Evolutionary conservation across 2,329 filamentous ascomycete genomes (phyloP).

Genomic region (Grosmannia clavigera): DNA sequence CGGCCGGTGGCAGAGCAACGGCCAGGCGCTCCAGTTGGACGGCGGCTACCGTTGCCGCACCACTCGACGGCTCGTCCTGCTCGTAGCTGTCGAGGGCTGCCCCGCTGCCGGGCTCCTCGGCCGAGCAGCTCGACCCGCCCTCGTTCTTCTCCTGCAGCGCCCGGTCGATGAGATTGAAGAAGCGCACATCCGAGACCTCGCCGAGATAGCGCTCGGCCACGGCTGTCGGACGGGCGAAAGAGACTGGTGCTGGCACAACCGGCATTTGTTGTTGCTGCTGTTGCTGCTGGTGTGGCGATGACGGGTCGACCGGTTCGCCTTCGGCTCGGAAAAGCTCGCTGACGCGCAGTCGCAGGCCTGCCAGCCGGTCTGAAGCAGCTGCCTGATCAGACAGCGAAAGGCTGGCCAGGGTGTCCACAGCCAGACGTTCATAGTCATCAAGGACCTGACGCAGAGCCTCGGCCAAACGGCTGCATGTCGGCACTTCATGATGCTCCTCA

Average conservation of each 20-base stretch:
- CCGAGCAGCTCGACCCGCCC: background rate
- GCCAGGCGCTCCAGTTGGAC: background rate
- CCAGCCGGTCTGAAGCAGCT: background rate
- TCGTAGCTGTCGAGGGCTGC: slow-evolving; percentile 14
- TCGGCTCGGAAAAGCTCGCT: background rate
- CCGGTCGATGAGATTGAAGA: slow-evolving; percentile 22
- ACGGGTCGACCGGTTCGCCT: too few relatives aligned
- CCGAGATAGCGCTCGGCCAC: slow-evolving; percentile 20
- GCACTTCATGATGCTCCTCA: background rate
- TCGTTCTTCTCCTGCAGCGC: slow-evolving; percentile 10
- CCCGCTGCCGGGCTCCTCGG: slow-evolving; percentile 2
- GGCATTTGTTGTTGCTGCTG: too few relatives aligned
- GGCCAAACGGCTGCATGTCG: background rate
- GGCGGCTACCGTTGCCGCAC: background rate
- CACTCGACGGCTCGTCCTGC: slow-evolving; percentile 3
- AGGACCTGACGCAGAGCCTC: background rate
- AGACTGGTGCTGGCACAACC: too few relatives aligned
- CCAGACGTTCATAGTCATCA: slow-evolving; percentile 4
- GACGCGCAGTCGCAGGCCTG: background rate
- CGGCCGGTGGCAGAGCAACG: background rate
- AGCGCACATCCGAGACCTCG: slow-evolving; percentile 25
- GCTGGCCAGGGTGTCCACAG: background rate
- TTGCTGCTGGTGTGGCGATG: too few relatives aligned
- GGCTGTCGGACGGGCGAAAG: too few relatives aligned
- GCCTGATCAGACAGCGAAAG: background rate